Evolutionary conservation across 2,329 filamentous ascomycete genomes (phyloP).

Genomic region (Colletotrichum sublineola): DNA sequence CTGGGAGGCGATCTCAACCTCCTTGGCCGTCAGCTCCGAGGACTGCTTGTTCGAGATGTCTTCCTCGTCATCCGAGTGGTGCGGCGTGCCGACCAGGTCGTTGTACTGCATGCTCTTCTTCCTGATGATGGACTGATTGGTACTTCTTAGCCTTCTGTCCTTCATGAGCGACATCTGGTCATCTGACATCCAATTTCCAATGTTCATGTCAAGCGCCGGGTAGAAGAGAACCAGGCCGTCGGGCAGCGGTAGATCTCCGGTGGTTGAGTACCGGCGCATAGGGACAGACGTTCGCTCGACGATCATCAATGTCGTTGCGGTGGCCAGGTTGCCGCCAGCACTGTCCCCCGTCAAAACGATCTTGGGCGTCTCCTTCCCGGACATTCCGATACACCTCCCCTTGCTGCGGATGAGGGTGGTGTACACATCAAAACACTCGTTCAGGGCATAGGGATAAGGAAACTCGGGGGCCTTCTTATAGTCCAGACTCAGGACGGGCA

Average conservation of each 20-base stretch:
- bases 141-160: conserved; percentile 81
- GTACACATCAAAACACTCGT: conserved; percentile 65
- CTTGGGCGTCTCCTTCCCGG: conserved; percentile 53
- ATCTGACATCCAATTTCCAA: conserved; percentile 99
- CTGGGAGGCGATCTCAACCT: conserved; percentile 35
- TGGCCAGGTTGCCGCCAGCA: conserved; percentile 62
- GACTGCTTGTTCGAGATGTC: conserved; percentile 56
- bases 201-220: conserved; percentile 94
- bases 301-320: conserved; percentile 89
- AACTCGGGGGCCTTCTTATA: conserved; percentile 73
- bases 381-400: conserved; percentile 60
- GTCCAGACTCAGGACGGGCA: conserved; percentile 92
- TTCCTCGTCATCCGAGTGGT: conserved; percentile 81
- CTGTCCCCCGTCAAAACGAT: conserved; percentile 64
- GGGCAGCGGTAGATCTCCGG: conserved; percentile 76
- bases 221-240: conserved; percentile 89
- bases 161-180: conserved; percentile 96
- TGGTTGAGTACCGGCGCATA: conserved; percentile 66
- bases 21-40: conserved; percentile 42
- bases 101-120: conserved; percentile 92
- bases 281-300: conserved; percentile 74
- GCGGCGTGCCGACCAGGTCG: conserved; percentile 84
- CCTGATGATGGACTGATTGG: conserved; percentile 82
- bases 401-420: conserved; percentile 54
- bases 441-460: conserved; percentile 62